These are phyloP conservation scores for Chlamydomonas urium DNA, from an alignment of 139 green algal genomes.

Conservation along the genomic window DNA sequence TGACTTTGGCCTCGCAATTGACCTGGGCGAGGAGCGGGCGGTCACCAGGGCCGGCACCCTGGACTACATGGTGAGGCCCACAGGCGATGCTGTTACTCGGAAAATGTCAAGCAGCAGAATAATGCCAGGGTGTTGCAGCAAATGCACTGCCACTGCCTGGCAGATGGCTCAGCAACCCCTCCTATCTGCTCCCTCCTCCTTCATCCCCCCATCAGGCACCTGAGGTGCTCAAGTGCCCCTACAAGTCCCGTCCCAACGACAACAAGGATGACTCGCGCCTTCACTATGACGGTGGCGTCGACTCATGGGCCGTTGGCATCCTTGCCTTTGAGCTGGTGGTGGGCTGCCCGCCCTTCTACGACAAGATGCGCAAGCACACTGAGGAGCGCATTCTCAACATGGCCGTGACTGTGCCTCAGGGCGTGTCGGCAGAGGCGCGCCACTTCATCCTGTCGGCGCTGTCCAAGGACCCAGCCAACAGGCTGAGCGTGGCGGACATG, in stretches of 20 bases:
- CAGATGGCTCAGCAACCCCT: neutral
- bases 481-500: constrained; percentile 49
- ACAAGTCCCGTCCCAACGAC: constrained; percentile 61
- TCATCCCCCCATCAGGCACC: constrained; percentile 24
- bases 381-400: constrained; percentile 40
- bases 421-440: constrained; percentile 21
- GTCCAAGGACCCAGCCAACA: constrained; percentile 36
- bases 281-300: constrained; percentile 57
- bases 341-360: constrained; percentile 75
- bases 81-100: neutral
- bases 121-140: neutral
- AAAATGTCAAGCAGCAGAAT: neutral
- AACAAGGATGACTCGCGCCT: constrained; percentile 62
- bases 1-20: constrained; percentile 67
- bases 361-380: constrained; percentile 46
- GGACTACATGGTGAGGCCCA: constrained; percentile 39
- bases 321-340: constrained; percentile 68
- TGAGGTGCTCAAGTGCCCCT: constrained; percentile 55
- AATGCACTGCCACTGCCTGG: neutral
- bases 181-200: constrained; percentile 2
- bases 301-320: constrained; percentile 85
- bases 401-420: constrained; percentile 25
- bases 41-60: constrained; percentile 62
- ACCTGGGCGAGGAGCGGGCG: constrained; percentile 50
- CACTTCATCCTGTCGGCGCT: constrained; percentile 44